phyloP scores from a whole-genome alignment of 2,329 filamentous ascomycete species.

The Talaromyces sp. region DNA sequence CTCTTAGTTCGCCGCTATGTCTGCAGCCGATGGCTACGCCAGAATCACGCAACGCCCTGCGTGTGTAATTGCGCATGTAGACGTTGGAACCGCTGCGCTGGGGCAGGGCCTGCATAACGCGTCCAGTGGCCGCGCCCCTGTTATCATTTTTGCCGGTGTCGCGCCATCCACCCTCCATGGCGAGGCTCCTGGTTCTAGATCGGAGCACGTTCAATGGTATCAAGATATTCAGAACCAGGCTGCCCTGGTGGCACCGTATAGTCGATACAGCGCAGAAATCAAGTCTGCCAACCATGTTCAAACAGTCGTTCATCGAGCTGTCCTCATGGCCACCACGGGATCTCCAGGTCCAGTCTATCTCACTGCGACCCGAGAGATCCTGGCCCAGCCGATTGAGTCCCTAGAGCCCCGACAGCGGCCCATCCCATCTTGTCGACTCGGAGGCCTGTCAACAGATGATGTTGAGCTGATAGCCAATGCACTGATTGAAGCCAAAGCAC shows the following conservation, averaged over 20 bases:
- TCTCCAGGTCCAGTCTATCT: constrained; percentile 76
- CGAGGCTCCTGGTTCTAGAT: constrained; percentile 65
- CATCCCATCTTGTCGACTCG: constrained; percentile 64
- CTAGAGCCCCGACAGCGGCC: constrained; percentile 59
- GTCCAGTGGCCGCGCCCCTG: constrained; percentile 63
- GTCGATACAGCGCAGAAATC: constrained; percentile 73
- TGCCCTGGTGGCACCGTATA: constrained; percentile 74
- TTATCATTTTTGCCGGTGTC: constrained; percentile 70
- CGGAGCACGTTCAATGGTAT: constrained; percentile 79
- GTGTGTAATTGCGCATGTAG: constrained; percentile 70
- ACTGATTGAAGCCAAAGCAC: constrained; percentile 39
- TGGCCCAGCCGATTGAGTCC: constrained; percentile 71
- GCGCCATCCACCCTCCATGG: constrained; percentile 69
- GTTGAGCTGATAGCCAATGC: constrained; percentile 35
- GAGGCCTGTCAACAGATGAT: constrained; percentile 47
- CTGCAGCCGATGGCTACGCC: constrained; percentile 14
- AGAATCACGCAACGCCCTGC: constrained; percentile 13
- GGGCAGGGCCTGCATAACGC: constrained; percentile 75
- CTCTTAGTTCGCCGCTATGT: constrained; percentile 15
- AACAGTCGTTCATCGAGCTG: constrained; percentile 75
- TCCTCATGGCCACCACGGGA: constrained; percentile 70
- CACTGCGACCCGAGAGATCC: constrained; percentile 69
- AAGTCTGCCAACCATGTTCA: constrained; percentile 78
- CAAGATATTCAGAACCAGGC: constrained; percentile 76
- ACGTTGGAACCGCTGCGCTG: constrained; percentile 71